Conservation (phyloP, 768 basidiomycete genomes). For the Suillus bovinus region DNA sequence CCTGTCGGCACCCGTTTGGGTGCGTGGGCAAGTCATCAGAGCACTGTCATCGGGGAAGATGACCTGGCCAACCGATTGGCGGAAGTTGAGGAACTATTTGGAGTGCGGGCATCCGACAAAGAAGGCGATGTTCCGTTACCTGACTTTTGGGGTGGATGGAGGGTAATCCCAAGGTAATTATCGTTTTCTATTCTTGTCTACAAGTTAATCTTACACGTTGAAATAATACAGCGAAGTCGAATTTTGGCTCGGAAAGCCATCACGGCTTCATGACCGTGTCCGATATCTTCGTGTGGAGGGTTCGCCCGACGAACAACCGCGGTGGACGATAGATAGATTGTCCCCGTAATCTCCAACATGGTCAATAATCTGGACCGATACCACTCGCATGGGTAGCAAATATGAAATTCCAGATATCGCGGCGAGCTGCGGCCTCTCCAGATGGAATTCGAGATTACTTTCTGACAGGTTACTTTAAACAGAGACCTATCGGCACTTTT, state of each 20-base stretch:
- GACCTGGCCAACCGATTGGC: conserved; percentile 64
- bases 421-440: not conserved
- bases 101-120: conserved; percentile 41
- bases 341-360: conserved; percentile 52
- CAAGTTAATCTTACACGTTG: conserved; percentile 5
- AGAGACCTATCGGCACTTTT: not conserved
- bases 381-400: not conserved
- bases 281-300: conserved; percentile 62
- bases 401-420: not conserved
- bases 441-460: not conserved
- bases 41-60: conserved; percentile 71
- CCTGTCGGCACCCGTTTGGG: conserved; percentile 86
- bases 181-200: not conserved
- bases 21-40: conserved; percentile 94
- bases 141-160: conserved; percentile 96
- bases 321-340: conserved; percentile 80
- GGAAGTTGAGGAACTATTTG: conserved; percentile 58
- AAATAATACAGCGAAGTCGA: conserved; percentile 75
- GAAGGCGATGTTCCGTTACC: conserved; percentile 65
- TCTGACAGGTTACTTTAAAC: not conserved
- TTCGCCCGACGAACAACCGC: conserved; percentile 46
- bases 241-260: conserved; percentile 98
- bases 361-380: not conserved
- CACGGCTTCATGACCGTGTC: conserved; percentile 88
- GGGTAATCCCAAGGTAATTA: conserved; percentile 85